Percentiles rank a stretch among this genome's conserved stretches.
phyloP scores from a whole-genome alignment of 805 yeast species.

The Isabelozyma gotoi region DNA sequence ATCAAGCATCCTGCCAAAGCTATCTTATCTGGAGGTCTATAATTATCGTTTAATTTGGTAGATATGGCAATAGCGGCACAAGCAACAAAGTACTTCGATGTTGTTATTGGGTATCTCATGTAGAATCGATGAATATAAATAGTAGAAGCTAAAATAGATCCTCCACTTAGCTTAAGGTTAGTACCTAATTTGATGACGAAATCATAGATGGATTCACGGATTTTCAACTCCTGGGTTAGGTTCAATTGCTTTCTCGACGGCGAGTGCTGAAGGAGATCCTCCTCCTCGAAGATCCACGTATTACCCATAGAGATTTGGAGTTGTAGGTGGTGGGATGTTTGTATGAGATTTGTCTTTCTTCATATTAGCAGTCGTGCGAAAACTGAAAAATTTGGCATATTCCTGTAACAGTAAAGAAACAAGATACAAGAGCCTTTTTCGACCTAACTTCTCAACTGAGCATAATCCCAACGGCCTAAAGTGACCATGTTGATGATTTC shows the following conservation, averaged over 20 bases:
- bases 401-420: no score
- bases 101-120: slow-evolving; percentile 42
- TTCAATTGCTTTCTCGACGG: slow-evolving; percentile 34
- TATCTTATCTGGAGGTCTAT: slow-evolving; percentile 43
- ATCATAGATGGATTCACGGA: slow-evolving; percentile 37
- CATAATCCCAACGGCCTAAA: no score
- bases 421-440: no score
- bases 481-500: no score
- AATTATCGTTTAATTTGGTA: slow-evolving; percentile 41
- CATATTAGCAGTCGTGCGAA: slow-evolving; percentile 1
- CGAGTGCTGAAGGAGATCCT: slow-evolving; percentile 24
- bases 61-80: slow-evolving; percentile 44
- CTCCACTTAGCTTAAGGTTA: slow-evolving; percentile 36
- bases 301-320: slow-evolving; percentile 9
- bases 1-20: slow-evolving; percentile 37
- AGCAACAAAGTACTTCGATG: slow-evolving; percentile 44
- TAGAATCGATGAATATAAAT: slow-evolving; percentile 38
- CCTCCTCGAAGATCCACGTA: slow-evolving; percentile 40
- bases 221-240: slow-evolving; percentile 36
- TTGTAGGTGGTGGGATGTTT: not conserved
- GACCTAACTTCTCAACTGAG: no score
- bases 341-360: not conserved
- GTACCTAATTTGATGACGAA: slow-evolving; percentile 38
- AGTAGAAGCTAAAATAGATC: slow-evolving; percentile 44
- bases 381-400: slow-evolving; percentile 1